Conservation (phyloP, 208 protist species). For the Crithidia bombi region DNA sequence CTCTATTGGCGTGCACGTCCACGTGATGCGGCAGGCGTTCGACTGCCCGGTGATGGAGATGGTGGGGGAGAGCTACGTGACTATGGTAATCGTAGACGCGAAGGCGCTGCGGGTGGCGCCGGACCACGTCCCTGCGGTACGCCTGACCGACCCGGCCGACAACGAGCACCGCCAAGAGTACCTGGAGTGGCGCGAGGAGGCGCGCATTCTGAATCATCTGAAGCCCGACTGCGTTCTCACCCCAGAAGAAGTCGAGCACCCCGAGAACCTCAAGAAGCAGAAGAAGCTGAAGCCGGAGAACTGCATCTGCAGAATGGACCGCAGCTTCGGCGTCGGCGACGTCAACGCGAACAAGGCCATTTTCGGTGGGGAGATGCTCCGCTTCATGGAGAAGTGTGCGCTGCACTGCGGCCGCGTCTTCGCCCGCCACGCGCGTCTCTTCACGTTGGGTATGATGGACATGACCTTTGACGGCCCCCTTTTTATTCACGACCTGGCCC, state of each 20-base stretch:
- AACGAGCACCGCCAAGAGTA: slow-evolving; percentile 34
- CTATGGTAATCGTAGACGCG: slow-evolving; percentile 36
- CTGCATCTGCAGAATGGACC: slow-evolving; percentile 27
- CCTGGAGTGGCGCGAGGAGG: slow-evolving; percentile 19
- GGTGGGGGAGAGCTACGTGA: slow-evolving; percentile 49
- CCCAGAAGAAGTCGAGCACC: slow-evolving; percentile 33
- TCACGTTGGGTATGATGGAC: slow-evolving; percentile 54
- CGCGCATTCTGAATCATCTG: neutral
- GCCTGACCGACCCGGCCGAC: slow-evolving; percentile 25
- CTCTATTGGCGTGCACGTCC: slow-evolving; percentile 46
- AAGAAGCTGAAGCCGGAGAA: slow-evolving; percentile 26
- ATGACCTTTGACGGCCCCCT: slow-evolving; percentile 60
- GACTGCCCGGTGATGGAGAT: slow-evolving; percentile 22
- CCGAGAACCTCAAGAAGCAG: slow-evolving; percentile 37
- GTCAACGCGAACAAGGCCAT: slow-evolving; percentile 60
- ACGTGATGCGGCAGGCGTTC: slow-evolving; percentile 43
- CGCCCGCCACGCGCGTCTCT: slow-evolving; percentile 36
- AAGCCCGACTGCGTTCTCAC: neutral
- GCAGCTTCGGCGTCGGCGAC: slow-evolving; percentile 34
- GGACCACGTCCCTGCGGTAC: slow-evolving; percentile 36
- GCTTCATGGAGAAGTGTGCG: slow-evolving; percentile 59
- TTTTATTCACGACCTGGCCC: slow-evolving; percentile 33
- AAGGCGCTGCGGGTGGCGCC: slow-evolving; percentile 11
- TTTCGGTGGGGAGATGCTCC: slow-evolving; percentile 62
- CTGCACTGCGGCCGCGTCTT: slow-evolving; percentile 68